Evolutionary conservation across 2,329 filamentous ascomycete species (phyloP).

Genomic region (Microcyclospora tardicrescens): DNA sequence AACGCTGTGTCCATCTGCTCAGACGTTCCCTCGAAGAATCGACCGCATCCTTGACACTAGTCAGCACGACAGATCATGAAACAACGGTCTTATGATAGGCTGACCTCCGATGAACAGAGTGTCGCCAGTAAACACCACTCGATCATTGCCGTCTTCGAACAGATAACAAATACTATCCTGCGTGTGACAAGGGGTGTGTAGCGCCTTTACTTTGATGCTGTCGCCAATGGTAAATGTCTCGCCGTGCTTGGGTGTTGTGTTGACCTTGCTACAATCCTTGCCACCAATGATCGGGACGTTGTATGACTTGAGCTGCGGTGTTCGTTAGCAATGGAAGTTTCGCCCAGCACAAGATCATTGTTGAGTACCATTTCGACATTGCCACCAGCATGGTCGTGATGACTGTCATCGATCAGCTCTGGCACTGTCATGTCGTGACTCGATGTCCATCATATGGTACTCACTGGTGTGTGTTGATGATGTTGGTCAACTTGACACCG

Average conservation of each 20-base stretch:
- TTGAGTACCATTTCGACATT: constrained; percentile 62
- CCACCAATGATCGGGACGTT: constrained; percentile 73
- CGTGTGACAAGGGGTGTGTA: constrained; percentile 97
- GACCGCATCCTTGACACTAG: constrained; percentile 59
- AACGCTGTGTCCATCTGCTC: constrained; percentile 86
- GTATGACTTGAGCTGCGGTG: constrained; percentile 42
- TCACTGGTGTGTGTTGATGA: constrained; percentile 96
- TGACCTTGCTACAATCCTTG: constrained; percentile 71
- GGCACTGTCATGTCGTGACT: not conserved
- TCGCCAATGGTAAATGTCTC: constrained; percentile 70
- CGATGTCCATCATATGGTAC: constrained; percentile 20
- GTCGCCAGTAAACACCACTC: constrained; percentile 87
- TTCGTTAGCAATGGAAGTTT: not conserved
- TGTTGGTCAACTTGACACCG: constrained; percentile 72
- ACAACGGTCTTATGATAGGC: constrained; percentile 8
- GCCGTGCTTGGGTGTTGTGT: constrained; percentile 59
- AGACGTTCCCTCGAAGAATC: constrained; percentile 87
- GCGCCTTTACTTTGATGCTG: constrained; percentile 64
- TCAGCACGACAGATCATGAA: not conserved
- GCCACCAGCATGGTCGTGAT: constrained; percentile 88
- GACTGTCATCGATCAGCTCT: constrained; percentile 40
- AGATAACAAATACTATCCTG: constrained; percentile 97
- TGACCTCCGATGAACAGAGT: constrained; percentile 86
- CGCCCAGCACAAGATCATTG: not conserved
- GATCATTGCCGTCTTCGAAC: constrained; percentile 65